Evolutionary conservation across 176 grass and related monocot species (phyloP).

Genomic region (Zoysia japonica): DNA sequence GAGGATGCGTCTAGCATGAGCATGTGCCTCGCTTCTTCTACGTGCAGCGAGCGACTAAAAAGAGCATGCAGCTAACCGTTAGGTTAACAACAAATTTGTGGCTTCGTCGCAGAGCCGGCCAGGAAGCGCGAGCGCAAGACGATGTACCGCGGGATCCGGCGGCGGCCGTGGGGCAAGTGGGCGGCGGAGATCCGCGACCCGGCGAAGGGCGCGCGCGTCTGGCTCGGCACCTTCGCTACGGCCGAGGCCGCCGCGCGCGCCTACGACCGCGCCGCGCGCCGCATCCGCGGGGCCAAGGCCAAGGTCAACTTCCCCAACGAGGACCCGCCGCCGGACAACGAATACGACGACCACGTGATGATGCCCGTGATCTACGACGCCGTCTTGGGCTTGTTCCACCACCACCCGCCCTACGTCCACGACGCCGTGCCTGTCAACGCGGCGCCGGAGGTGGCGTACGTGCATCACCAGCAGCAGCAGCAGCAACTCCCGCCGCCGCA

Average conservation of each 20-base stretch:
- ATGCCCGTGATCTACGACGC: constrained; percentile 34
- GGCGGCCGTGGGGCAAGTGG: constrained; percentile 93
- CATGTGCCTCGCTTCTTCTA: neutral
- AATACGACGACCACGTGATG: neutral
- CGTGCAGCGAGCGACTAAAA: neutral
- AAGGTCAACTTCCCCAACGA: constrained; percentile 98
- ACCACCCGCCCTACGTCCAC: constrained; percentile 16
- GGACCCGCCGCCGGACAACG: constrained; percentile 40
- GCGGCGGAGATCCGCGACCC: constrained; percentile 94
- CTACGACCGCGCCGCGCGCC: constrained; percentile 73
- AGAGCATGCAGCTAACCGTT: neutral
- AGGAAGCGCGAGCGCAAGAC: constrained; percentile 55
- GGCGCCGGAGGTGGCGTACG: neutral
- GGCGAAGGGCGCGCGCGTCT: constrained; percentile 72
- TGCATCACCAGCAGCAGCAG: constrained; percentile 18
- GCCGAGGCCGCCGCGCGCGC: constrained; percentile 73
- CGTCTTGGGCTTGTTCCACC: constrained; percentile 41
- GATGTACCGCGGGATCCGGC: constrained; percentile 79
- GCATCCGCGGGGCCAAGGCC: constrained; percentile 78
- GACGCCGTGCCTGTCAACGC: neutral
- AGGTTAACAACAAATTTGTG: too few relatives aligned
- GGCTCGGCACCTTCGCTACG: constrained; percentile 90
- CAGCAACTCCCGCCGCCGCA: neutral
- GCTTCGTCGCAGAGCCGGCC: constrained; percentile 8
- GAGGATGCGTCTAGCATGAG: too few relatives aligned